A percentile compares a stretch with the other conserved stretches of the same genome.
Conservation (phyloP, 2,329 filamentous ascomycete species). For the Pestalotiopsis sp. region DNA sequence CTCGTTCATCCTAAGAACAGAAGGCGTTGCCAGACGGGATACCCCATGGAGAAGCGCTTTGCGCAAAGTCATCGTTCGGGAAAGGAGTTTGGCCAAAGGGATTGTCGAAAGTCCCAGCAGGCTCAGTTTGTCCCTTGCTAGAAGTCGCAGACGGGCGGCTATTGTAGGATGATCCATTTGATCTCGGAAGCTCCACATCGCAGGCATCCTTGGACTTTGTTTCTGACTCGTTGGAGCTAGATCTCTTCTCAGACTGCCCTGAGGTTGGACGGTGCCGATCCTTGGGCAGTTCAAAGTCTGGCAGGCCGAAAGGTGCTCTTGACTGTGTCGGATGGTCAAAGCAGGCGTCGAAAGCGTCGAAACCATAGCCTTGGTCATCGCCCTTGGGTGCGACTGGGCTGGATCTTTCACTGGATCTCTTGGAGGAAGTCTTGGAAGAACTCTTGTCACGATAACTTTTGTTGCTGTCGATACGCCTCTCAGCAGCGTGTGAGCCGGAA, state of each 20-base stretch:
- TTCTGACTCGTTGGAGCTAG: not conserved
- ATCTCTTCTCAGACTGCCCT: not conserved
- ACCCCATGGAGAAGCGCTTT: not conserved
- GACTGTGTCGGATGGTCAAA: not conserved
- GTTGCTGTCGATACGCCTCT: not conserved
- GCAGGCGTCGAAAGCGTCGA: not conserved
- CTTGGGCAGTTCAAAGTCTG: not conserved
- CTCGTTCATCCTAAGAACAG: constrained; percentile 12
- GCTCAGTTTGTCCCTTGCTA: not conserved
- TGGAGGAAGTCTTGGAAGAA: not conserved
- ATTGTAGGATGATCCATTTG: not conserved
- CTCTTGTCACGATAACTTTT: not conserved
- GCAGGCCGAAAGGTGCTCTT: not conserved
- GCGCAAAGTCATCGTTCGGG: not conserved
- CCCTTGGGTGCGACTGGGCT: not conserved
- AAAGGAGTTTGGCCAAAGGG: not conserved
- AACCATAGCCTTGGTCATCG: not conserved
- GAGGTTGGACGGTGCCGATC: not conserved
- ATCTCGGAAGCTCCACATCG: not conserved
- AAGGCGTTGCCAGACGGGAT: constrained; percentile 4
- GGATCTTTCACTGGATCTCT: not conserved
- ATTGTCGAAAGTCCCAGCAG: not conserved
- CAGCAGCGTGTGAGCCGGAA: not conserved
- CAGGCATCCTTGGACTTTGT: not conserved
- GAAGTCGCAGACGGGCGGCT: not conserved